A percentile compares a stretch with the other conserved stretches of the same genome.
phyloP scores from a whole-genome alignment of 805 yeast genomes.

The Millerago galiae region DNA sequence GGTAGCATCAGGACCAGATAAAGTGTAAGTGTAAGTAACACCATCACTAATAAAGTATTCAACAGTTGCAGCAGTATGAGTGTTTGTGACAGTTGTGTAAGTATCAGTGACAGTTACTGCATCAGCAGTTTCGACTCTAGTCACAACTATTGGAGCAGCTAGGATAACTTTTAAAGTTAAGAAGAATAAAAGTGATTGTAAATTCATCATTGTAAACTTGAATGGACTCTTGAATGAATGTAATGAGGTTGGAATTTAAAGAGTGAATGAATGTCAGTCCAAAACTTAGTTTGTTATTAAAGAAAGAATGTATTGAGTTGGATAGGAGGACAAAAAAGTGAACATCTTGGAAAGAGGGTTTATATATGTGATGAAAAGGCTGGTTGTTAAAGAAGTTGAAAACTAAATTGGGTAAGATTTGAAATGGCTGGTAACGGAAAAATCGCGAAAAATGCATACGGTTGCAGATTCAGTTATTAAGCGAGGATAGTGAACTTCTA shows the following conservation, averaged over 20 bases:
- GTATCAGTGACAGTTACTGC: slow-evolving; percentile 41
- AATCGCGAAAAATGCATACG: too few species aligned
- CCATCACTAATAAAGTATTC: slow-evolving; percentile 31
- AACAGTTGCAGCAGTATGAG: slow-evolving; percentile 35
- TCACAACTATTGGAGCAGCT: slow-evolving; percentile 36
- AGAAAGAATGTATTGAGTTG: too few species aligned
- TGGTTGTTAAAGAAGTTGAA: too few species aligned
- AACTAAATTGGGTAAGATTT: too few species aligned
- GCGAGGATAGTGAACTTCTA: too few species aligned
- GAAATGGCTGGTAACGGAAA: too few species aligned
- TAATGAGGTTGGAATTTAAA: background rate
- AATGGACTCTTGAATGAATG: slow-evolving; percentile 7
- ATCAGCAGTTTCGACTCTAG: slow-evolving; percentile 50
- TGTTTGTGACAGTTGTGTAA: slow-evolving; percentile 34
- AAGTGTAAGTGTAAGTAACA: slow-evolving; percentile 32
- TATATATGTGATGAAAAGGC: too few species aligned
- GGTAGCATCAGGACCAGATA: slow-evolving; percentile 30
- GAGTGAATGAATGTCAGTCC: background rate
- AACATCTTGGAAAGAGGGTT: too few species aligned
- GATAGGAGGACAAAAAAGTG: too few species aligned
- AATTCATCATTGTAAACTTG: slow-evolving; percentile 2
- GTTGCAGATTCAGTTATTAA: too few species aligned
- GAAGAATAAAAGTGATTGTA: slow-evolving; percentile 6
- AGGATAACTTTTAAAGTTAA: slow-evolving; percentile 21
- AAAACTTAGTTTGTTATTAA: too few species aligned